Percentiles rank a stretch among this genome's conserved stretches.
phyloP scores from a whole-genome alignment of 768 basidiomycete genomes.

The Pleurotus pulmonarius region DNA sequence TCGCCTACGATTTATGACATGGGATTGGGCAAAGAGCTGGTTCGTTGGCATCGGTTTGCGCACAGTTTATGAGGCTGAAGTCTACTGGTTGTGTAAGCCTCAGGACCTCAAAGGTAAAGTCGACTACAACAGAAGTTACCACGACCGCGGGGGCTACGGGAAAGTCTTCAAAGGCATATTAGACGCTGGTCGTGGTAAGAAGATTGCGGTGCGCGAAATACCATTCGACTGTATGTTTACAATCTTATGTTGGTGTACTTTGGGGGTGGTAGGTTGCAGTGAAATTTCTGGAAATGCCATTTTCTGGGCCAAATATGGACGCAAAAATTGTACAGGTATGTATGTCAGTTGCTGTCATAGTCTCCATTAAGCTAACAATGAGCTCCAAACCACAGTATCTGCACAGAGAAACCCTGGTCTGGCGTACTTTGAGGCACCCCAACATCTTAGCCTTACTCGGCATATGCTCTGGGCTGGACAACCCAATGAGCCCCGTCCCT shows the following conservation, averaged over 20 bases:
- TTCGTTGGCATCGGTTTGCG: neutral
- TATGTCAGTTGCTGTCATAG: neutral
- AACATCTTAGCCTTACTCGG: slow-evolving; percentile 9
- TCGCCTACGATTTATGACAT: neutral
- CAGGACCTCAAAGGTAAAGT: neutral
- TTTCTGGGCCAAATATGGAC: neutral
- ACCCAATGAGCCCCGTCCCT: neutral
- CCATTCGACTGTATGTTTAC: neutral
- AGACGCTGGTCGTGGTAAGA: neutral
- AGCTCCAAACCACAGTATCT: neutral
- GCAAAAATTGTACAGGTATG: neutral
- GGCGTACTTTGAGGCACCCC: slow-evolving; percentile 4
- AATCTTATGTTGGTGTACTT: neutral
- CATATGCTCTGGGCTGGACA: neutral
- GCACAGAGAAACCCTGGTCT: slow-evolving; percentile 6
- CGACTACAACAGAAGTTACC: neutral
- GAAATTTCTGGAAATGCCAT: neutral
- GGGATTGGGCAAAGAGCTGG: neutral
- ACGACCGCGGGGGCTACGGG: neutral
- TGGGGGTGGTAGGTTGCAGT: neutral
- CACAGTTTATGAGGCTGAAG: neutral
- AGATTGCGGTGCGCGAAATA: neutral
- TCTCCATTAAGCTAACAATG: neutral
- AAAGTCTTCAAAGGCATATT: neutral
- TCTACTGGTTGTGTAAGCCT: neutral